Base-by-base conservation (phyloP, 331 rosid species). In the Spiraea crenata region DNA sequence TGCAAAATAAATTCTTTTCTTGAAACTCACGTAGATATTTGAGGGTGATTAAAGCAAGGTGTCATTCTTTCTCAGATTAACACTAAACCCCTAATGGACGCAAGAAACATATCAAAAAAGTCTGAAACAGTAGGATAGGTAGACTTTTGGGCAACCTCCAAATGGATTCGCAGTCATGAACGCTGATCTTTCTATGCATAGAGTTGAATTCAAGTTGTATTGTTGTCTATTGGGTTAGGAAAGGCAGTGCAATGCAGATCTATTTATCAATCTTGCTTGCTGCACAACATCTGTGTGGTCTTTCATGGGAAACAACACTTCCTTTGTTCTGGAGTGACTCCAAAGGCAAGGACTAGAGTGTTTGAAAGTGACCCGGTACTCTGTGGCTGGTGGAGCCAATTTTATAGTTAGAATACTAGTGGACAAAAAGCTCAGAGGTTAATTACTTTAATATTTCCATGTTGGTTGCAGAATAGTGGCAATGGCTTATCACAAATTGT, bases 401-500 rank as follows among this genome's bases (percentile, higher is more conserved):
- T 46, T 46, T 25, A 39, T 6, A 5, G 42, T 37, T 63, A 20
- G 38, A 31, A 7, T 31, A 31, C 4, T 65, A 31, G 42, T 65
- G 6, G 25, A 41, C 40, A 52, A 51, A 38, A 69, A 69, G 45
- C 39, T 69, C 13, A 34, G 59, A 69, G 56, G 44, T 12, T 70
- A 35, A n/a, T 12, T 34, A 35, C 41, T 15, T 57, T 25, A 31
- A 8, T 61, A 14, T 71, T 25, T 56, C 34, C 52, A 20, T 47
- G 20, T 15, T 73, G 75, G 20, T 74, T 77, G 73, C 82, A 91
- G 99, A 76, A 54, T 68, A n/a, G 15, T 73, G 69, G 31, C 69
- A 65, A 79, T 75, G 71, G 65, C 69, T 72, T 81, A 50, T 76
- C 68, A 72, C 70, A 80, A 35, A 46, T 45, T 48, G 65, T 72